Evolutionary conservation across 176 grass and related monocot species (phyloP).

Genomic region (Avena atlantica): DNA sequence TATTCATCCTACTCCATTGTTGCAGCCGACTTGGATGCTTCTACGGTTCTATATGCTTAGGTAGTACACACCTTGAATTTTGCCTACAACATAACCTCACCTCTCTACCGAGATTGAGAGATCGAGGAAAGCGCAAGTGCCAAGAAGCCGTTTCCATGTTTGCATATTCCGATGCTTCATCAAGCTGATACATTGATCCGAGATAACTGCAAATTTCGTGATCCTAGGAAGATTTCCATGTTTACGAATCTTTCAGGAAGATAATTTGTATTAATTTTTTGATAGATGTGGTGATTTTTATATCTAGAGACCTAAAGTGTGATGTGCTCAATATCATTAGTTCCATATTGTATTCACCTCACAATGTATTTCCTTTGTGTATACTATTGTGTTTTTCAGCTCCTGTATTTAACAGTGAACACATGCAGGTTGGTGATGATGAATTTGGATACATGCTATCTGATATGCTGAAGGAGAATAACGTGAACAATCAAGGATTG

Average conservation of each 20-base stretch:
- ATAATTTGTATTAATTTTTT: not conserved
- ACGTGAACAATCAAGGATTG: slow-evolving; percentile 84
- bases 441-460: slow-evolving; percentile 98
- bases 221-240: not conserved
- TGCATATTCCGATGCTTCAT: not conserved
- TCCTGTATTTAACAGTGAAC: slow-evolving; percentile 1
- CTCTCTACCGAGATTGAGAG: not conserved
- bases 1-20: not conserved
- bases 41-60: not conserved
- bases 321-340: slow-evolving; percentile 1
- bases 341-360: not conserved
- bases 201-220: slow-evolving; percentile 5
- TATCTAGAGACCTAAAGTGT: slow-evolving; percentile 23
- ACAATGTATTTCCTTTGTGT: slow-evolving; percentile 31
- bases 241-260: not conserved
- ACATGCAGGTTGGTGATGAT: slow-evolving; percentile 91
- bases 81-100: slow-evolving; percentile 14
- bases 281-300: not conserved
- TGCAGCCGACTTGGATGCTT: not conserved
- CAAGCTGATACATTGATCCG: not conserved
- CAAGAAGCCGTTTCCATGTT: not conserved
- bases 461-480: slow-evolving; percentile 91
- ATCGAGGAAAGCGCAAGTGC: not conserved
- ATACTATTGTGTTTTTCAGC: not conserved
- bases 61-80: not conserved